phyloP scores from a whole-genome alignment of 192 early-diverging fungal genomes.

The Coemansia sp. region DNA sequence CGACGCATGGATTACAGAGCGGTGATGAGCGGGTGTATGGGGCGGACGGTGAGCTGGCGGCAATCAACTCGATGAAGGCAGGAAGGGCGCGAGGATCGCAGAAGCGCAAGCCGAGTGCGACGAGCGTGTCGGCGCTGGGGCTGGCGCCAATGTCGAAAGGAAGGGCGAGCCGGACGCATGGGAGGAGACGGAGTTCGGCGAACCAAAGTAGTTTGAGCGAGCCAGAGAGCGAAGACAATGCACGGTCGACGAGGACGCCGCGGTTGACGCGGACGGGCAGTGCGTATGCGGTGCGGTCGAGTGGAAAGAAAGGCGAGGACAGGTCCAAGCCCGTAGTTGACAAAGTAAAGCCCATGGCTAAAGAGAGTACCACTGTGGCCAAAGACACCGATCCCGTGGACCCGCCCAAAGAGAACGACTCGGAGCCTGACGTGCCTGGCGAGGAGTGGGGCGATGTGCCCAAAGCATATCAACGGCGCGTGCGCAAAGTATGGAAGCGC shows the following conservation, averaged over 20 bases:
- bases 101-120: not conserved
- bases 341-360: too few relatives aligned
- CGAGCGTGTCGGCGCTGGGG: not conserved
- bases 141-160: not conserved
- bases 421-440: constrained; percentile 4
- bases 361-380: too few relatives aligned
- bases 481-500: constrained; percentile 54
- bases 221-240: not conserved
- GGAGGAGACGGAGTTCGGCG: constrained; percentile 9
- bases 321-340: too few relatives aligned
- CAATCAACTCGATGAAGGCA: constrained; percentile 51
- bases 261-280: constrained; percentile 9
- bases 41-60: constrained; percentile 32
- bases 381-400: not conserved
- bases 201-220: not conserved
- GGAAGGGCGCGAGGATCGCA: not conserved
- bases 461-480: constrained; percentile 53
- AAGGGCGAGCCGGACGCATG: constrained; percentile 12
- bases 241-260: not conserved
- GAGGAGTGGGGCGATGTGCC: constrained; percentile 55
- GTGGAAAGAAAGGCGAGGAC: not conserved
- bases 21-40: constrained; percentile 25
- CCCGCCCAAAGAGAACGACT: too few relatives aligned
- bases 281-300: not conserved
- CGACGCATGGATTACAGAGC: constrained; percentile 47